Conservation (phyloP, 2,329 filamentous ascomycete species). For the Fusarium lateritium region DNA sequence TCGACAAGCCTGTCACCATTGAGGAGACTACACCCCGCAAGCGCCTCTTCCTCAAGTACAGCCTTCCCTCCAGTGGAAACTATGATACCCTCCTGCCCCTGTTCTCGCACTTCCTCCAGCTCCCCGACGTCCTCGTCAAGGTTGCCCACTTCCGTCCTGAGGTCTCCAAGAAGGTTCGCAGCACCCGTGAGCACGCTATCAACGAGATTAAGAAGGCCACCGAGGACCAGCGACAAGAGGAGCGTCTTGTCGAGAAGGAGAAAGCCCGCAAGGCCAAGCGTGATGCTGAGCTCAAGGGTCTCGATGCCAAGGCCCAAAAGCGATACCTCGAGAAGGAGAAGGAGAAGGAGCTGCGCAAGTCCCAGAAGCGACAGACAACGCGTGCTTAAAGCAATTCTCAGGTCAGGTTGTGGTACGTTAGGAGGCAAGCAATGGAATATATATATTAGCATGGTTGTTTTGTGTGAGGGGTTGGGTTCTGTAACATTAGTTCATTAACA, state of each 20-base stretch:
- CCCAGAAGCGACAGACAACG: conserved; percentile 68
- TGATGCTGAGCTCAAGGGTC: conserved; percentile 82
- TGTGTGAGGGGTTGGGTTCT: conserved; percentile 32
- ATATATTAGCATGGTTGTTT: conserved; percentile 27
- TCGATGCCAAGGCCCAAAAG: conserved; percentile 88
- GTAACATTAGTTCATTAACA: conserved; percentile 41
- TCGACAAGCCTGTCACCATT: conserved; percentile 86
- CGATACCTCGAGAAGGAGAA: conserved; percentile 87
- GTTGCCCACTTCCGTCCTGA: conserved; percentile 90
- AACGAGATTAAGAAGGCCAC: conserved; percentile 83
- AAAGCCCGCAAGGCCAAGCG: conserved; percentile 90
- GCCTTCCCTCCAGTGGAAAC: conserved; percentile 74
- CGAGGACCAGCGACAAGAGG: conserved; percentile 86
- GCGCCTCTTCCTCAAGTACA: conserved; percentile 84
- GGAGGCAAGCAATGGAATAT: conserved; percentile 4
- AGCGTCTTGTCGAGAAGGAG: conserved; percentile 79
- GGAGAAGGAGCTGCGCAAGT: conserved; percentile 77
- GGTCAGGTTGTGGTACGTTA: background rate
- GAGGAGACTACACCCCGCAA: conserved; percentile 89
- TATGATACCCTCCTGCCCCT: conserved; percentile 79
- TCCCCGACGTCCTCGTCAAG: conserved; percentile 85
- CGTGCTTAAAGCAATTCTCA: conserved; percentile 58
- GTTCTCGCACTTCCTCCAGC: conserved; percentile 84
- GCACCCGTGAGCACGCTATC: conserved; percentile 84
- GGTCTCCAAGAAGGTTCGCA: conserved; percentile 86